Evolutionary conservation across 208 protist genomes (phyloP).

Genomic region (Trypanosoma scelopori): DNA sequence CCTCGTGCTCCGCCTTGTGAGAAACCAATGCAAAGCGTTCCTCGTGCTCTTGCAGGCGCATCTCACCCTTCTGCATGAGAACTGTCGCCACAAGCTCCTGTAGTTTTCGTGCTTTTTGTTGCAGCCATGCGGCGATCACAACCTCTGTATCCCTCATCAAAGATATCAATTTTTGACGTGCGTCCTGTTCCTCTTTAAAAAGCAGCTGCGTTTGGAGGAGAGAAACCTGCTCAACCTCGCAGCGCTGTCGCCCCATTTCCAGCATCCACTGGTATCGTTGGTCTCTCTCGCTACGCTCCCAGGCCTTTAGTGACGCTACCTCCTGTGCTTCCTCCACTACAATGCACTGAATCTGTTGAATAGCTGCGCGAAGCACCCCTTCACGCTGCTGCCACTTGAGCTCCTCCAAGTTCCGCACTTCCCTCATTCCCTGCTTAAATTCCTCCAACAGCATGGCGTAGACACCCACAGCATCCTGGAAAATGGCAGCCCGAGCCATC

Average conservation of each 20-base stretch:
- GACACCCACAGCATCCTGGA: constrained; percentile 22
- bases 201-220: constrained; percentile 16
- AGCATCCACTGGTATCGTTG: constrained; percentile 39
- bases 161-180: constrained; percentile 19
- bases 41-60: constrained; percentile 47
- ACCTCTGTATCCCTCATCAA: constrained; percentile 29
- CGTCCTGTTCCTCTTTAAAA: constrained; percentile 36
- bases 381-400: constrained; percentile 21
- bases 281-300: constrained; percentile 44
- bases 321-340: constrained; percentile 36
- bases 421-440: constrained; percentile 30
- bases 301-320: constrained; percentile 26
- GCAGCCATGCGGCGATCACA: constrained; percentile 32
- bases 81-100: constrained; percentile 29
- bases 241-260: constrained; percentile 27
- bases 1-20: constrained; percentile 46
- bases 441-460: constrained; percentile 36
- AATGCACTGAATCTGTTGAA: constrained; percentile 37
- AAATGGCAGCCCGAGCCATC: constrained; percentile 15
- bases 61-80: constrained; percentile 16
- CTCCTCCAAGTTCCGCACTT: constrained; percentile 13
- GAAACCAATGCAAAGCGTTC: constrained; percentile 47
- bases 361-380: constrained; percentile 27
- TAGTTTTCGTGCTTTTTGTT: constrained; percentile 32
- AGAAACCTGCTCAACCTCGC: constrained; percentile 16